Evolutionary conservation across 2,329 filamentous ascomycete genomes (phyloP), one percentile per base, ranked within the genome.

Genomic region (Alternaria metachromatica): DNA sequence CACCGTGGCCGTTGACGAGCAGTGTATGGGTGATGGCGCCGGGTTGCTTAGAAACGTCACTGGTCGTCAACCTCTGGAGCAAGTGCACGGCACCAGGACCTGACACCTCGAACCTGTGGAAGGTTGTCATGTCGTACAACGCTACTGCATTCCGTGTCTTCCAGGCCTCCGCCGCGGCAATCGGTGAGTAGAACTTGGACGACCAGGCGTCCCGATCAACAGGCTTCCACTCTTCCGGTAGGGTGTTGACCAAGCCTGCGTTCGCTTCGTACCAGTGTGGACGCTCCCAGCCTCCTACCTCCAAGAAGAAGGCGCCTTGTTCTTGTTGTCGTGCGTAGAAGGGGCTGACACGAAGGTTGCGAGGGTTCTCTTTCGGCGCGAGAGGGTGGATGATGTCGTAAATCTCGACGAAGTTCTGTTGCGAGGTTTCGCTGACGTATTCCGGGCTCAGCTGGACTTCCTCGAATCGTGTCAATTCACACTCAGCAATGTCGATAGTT

Each of bases 301-400:
- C 88, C 5, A 90, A 82, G 76, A 89, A 90, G 67, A 82, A 87
- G 2, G 86, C 86, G 4, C 85, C 86, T 1, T 89, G 83, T 55
- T 88, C 84, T 13, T 76, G 73, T 63, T 90, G 85, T 1, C 85
- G 83, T 2, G 80, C 65, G 63, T 88, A 80, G 72, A 90, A 90
- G 0, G 88, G 87, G 64, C 86, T 89, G 13, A 86, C 77, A 7
- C 88, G 86, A 2, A 90, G 80, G 61, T 87, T 85, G 0, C 88
- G 84, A 0, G 87, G 88, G 0, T 86, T 88, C 0, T 84, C 80
- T 26, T 84, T 84, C 0, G 87, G 88, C 56, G 88, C 86, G 0
- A 88, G 80, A 0, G 88, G 88, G 62, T 90, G 88, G 0, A 90
- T 65, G 43, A 90, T 89, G 63, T 90, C 88, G 78, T 90, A 90